Evolutionary conservation across 805 yeast species (phyloP).

Genomic region (Tetrapisispora namnaoensis): DNA sequence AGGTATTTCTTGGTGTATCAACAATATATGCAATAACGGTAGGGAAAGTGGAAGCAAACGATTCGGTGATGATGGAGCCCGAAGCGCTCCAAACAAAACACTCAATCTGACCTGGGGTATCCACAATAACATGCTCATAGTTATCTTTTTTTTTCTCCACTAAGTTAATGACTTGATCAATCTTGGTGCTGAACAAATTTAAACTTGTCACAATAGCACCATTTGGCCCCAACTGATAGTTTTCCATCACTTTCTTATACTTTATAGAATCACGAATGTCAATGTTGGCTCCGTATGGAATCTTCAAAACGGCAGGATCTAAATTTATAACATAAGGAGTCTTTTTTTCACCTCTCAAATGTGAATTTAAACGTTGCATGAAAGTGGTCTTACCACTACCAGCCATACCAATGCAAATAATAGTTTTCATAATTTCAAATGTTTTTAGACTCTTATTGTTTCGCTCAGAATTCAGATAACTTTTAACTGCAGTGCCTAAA

Average conservation of each 20-base stretch:
- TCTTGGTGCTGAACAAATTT: slow-evolving; percentile 86
- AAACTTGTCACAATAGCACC: slow-evolving; percentile 96
- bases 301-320: slow-evolving; percentile 91
- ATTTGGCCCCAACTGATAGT: slow-evolving; percentile 90
- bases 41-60: slow-evolving; percentile 92
- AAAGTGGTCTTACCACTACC: slow-evolving; percentile 95
- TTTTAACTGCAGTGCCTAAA: too few species aligned
- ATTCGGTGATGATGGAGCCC: slow-evolving; percentile 92
- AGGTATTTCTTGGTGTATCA: slow-evolving; percentile 89
- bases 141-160: slow-evolving; percentile 62
- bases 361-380: slow-evolving; percentile 88
- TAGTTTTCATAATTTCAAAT: slow-evolving; percentile 30
- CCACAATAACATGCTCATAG: slow-evolving; percentile 68
- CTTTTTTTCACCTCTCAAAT: slow-evolving; percentile 61
- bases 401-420: slow-evolving; percentile 57
- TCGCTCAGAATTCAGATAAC: background rate
- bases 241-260: slow-evolving; percentile 93
- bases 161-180: slow-evolving; percentile 84
- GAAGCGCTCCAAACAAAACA: slow-evolving; percentile 98
- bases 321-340: slow-evolving; percentile 84
- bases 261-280: slow-evolving; percentile 95
- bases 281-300: slow-evolving; percentile 90
- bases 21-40: slow-evolving; percentile 92
- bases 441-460: background rate
- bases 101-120: slow-evolving; percentile 98